A percentile compares a stretch with the other conserved stretches of the same genome.
phyloP scores from a whole-genome alignment of 345 rosid genomes.

The Acer negundo region DNA sequence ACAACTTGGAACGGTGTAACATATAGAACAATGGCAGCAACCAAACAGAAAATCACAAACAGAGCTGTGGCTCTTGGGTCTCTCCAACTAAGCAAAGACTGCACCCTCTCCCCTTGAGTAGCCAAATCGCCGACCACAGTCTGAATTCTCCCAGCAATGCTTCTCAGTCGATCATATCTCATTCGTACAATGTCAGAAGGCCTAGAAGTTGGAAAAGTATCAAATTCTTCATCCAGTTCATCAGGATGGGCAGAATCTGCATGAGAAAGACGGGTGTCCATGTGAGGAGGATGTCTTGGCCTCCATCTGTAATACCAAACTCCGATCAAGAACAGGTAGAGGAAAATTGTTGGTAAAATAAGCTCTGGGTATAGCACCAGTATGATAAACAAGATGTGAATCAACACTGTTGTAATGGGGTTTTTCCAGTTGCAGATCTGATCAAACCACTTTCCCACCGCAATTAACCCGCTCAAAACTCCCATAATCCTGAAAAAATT shows the following conservation, averaged over 20 bases:
- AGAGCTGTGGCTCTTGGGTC: slow-evolving; percentile 88
- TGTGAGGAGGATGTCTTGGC: slow-evolving; percentile 93
- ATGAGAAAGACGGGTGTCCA: slow-evolving; percentile 94
- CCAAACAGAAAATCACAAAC: slow-evolving; percentile 78
- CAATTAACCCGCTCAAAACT: slow-evolving; percentile 70
- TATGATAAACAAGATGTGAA: slow-evolving; percentile 83
- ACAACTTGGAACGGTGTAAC: slow-evolving; percentile 92
- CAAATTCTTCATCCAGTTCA: slow-evolving; percentile 93
- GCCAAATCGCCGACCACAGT: slow-evolving; percentile 95
- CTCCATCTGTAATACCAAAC: slow-evolving; percentile 94
- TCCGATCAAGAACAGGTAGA: slow-evolving; percentile 89
- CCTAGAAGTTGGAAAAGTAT: slow-evolving; percentile 78
- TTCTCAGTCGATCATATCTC: slow-evolving; percentile 89
- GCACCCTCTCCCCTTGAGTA: slow-evolving; percentile 92
- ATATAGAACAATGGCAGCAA: slow-evolving; percentile 77
- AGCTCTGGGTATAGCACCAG: slow-evolving; percentile 88
- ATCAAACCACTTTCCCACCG: slow-evolving; percentile 93
- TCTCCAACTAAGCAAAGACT: slow-evolving; percentile 90
- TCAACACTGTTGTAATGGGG: slow-evolving; percentile 80
- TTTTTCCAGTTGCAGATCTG: slow-evolving; percentile 94
- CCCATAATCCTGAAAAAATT: slow-evolving; percentile 89
- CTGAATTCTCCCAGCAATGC: slow-evolving; percentile 91
- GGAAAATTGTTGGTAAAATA: slow-evolving; percentile 83
- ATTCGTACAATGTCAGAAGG: slow-evolving; percentile 72
- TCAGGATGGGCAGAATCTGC: slow-evolving; percentile 84